Evolutionary conservation across 441 rosid genomes (phyloP).

Genomic region (Sinapis alba): DNA sequence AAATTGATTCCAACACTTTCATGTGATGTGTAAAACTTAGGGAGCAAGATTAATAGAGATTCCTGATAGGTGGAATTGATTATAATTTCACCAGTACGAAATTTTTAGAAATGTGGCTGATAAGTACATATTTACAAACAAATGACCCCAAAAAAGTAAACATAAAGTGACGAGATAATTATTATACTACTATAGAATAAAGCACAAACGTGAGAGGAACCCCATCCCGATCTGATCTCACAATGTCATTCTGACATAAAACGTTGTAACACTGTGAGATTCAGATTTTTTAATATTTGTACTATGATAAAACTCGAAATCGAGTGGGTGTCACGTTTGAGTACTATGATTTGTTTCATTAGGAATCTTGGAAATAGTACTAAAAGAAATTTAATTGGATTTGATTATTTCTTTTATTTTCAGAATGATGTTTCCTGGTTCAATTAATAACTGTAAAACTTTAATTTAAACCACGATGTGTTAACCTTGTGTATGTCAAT

Average conservation of each 20-base stretch:
- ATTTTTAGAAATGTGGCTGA: neutral
- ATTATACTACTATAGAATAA: neutral
- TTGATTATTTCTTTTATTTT: neutral
- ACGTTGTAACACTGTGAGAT: conserved; percentile 3
- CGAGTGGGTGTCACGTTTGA: conserved; percentile 36
- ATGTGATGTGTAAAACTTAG: conserved; percentile 19
- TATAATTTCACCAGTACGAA: conserved; percentile 13
- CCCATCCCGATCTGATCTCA: conserved; percentile 27
- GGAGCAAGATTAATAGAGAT: conserved; percentile 31
- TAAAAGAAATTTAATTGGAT: neutral
- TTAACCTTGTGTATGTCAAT: neutral
- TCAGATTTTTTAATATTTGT: neutral
- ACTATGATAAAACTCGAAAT: conserved; percentile 11
- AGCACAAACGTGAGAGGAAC: neutral
- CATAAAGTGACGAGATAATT: conserved; percentile 6
- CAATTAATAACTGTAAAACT: neutral
- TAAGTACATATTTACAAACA: neutral
- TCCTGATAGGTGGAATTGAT: conserved; percentile 27
- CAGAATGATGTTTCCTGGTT: conserved; percentile 1
- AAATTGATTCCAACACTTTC: conserved; percentile 10
- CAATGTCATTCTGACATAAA: conserved; percentile 28
- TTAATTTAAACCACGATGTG: neutral
- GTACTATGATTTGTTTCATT: neutral
- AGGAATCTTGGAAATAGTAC: neutral
- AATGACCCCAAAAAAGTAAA: neutral